Evolutionary conservation across 768 basidiomycete genomes (phyloP), one percentile per base, ranked within the genome.

Genomic region (Rhodotorula sphaerocarpa): DNA sequence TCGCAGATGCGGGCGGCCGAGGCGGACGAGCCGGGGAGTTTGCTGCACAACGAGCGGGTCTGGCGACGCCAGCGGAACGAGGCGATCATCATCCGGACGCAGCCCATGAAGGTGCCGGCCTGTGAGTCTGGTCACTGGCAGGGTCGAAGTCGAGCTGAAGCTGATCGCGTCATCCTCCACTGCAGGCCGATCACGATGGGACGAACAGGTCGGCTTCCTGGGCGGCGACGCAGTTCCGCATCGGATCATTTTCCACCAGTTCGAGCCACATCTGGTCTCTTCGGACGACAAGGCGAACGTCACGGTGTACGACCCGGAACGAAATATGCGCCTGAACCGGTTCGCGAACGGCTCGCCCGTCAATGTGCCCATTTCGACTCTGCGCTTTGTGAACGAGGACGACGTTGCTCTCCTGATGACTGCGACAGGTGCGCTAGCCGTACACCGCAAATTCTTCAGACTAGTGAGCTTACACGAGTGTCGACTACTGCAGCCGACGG

Each of bases 1-100:
- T 90, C 93, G 5, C 95, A 99, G 75, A 97, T 99, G 93, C 85
- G 90, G 80, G 87, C 90, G 83, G 83, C 88, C 11, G 93, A 97
- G 73, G 85, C 85, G 3, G 92, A 97, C 73, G 95, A 99, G 74
- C 91, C 93, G 28, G 95, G 95, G 3, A 92, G 89, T 68, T 78
- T 87, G 36, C 84, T 86, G 67, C 97, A 92, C 72, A 97, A 95
- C 72, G 87, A 93, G 72, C 92, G 95, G 72, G 83, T 91, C 0
- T 97, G 92, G 92, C 80, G 92, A 66, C 86, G 92, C 70, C 81
- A 86, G 66, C 84, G 91, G 55, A 95, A 95, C 71, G 91, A 96
- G 69, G 80, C 83, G 59, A 82, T 91, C 52, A 79, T 84, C 25
- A 75, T 79, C 36, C 83, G 86, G 71, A 90, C 88, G 7, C 77